Percentiles rank a stretch among this genome's conserved stretches.
phyloP scores from a whole-genome alignment of 2,329 filamentous ascomycete genomes.

The Xylaria sp. region DNA sequence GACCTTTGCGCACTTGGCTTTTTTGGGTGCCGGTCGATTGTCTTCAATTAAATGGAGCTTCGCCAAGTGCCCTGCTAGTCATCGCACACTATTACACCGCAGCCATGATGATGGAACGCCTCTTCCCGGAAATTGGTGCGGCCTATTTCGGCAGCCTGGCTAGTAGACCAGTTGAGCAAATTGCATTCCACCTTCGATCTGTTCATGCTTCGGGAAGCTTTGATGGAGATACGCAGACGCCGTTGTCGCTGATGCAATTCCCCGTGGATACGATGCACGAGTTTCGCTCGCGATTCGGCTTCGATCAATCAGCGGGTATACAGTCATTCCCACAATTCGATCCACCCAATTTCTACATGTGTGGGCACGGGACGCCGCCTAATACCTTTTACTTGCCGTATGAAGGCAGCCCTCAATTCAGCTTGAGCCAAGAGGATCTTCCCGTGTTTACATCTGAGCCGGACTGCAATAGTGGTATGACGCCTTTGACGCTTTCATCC shows the following conservation, averaged over 20 bases:
- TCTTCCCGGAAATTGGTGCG: slow-evolving; percentile 90
- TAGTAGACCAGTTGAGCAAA: slow-evolving; percentile 83
- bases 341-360: slow-evolving; percentile 59
- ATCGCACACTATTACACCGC: slow-evolving; percentile 92
- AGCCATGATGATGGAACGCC: slow-evolving; percentile 83
- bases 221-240: slow-evolving; percentile 64
- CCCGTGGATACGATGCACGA: slow-evolving; percentile 72
- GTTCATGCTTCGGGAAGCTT: slow-evolving; percentile 66
- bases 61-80: slow-evolving; percentile 79
- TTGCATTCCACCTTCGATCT: slow-evolving; percentile 74
- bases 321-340: slow-evolving; percentile 67
- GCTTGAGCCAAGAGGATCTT: slow-evolving; percentile 68
- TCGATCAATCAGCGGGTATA: slow-evolving; percentile 64
- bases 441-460: slow-evolving; percentile 59
- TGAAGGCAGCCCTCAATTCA: slow-evolving; percentile 61
- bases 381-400: slow-evolving; percentile 57
- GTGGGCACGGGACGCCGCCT: slow-evolving; percentile 48
- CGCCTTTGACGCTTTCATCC: slow-evolving; percentile 62
- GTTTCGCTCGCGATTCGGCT: slow-evolving; percentile 73
- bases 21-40: slow-evolving; percentile 93
- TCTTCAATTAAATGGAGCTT: slow-evolving; percentile 76
- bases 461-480: slow-evolving; percentile 54
- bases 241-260: slow-evolving; percentile 72
- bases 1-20: slow-evolving; percentile 87
- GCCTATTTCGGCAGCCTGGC: slow-evolving; percentile 86